These are phyloP conservation scores for Graphiopsis chlorocephala DNA, from an alignment of 2,329 filamentous ascomycete genomes.

Conservation along the genomic window DNA sequence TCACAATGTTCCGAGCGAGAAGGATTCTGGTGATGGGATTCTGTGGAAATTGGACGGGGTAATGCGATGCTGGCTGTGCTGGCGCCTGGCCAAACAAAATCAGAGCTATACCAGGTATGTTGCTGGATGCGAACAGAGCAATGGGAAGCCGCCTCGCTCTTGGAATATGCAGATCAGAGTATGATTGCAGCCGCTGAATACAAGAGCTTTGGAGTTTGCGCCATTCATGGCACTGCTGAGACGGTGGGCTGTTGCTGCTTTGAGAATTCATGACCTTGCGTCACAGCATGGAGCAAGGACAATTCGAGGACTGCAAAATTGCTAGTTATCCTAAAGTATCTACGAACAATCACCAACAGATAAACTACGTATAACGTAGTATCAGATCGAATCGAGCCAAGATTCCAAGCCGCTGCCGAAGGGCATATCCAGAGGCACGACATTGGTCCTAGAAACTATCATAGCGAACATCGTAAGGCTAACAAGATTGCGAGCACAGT, in stretches of 20 bases:
- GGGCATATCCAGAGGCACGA: too few relatives aligned
- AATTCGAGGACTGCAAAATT: too few relatives aligned
- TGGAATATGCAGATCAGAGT: background rate
- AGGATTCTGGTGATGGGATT: background rate
- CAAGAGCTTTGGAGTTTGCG: background rate
- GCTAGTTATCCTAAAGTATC: too few relatives aligned
- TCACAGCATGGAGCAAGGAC: too few relatives aligned
- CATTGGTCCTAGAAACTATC: background rate
- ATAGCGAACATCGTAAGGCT: background rate
- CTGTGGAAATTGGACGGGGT: background rate
- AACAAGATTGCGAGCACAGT: background rate
- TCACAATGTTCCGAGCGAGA: background rate
- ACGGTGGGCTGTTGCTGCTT: too few relatives aligned
- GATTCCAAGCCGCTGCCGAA: too few relatives aligned
- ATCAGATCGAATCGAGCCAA: too few relatives aligned
- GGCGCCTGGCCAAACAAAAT: background rate
- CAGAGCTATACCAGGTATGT: background rate
- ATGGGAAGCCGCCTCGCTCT: background rate
- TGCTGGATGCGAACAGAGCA: background rate
- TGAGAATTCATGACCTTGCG: too few relatives aligned
- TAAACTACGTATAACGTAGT: too few relatives aligned
- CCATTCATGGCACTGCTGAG: background rate
- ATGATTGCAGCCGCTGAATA: background rate
- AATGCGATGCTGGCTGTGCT: too few relatives aligned
- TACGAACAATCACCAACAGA: too few relatives aligned